Evolutionary conservation across 352 stramenopile species (phyloP).

Genomic region (Hyaloperonospora arabidopsidis): DNA sequence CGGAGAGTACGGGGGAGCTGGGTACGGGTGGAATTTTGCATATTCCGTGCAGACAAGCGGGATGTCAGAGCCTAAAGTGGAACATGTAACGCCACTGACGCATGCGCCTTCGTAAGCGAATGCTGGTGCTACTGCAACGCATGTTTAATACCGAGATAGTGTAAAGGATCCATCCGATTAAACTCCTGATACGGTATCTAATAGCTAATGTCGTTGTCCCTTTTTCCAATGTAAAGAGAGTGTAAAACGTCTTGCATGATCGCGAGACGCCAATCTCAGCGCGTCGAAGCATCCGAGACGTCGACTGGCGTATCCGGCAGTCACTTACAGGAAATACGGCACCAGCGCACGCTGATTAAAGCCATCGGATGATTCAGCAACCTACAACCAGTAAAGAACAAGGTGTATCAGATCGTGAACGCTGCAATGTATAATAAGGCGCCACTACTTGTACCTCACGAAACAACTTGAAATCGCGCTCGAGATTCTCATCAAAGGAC

Average conservation of each 20-base stretch:
- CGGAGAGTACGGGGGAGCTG: constrained; percentile 67
- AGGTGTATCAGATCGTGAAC: constrained; percentile 6
- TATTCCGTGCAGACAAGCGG: constrained; percentile 55
- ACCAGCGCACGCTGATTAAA: constrained; percentile 69
- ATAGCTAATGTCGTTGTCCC: constrained; percentile 35
- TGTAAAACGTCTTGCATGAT: constrained; percentile 20
- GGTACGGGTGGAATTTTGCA: constrained; percentile 67
- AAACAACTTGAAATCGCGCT: constrained; percentile 86
- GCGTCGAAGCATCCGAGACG: constrained; percentile 8
- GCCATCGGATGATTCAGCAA: constrained; percentile 76
- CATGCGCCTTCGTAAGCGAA: constrained; percentile 17
- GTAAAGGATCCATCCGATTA: constrained; percentile 29
- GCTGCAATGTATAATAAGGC: constrained; percentile 6
- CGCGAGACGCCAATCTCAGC: constrained; percentile 10
- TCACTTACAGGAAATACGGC: constrained; percentile 81
- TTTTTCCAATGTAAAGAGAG: constrained; percentile 34
- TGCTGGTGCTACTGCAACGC: constrained; percentile 1
- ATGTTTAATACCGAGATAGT: constrained; percentile 12
- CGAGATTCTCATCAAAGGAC: constrained; percentile 75
- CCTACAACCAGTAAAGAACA: constrained; percentile 28
- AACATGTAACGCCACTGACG: constrained; percentile 40
- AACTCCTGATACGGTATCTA: constrained; percentile 32
- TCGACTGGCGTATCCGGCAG: constrained; percentile 7
- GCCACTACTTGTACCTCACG: constrained; percentile 52
- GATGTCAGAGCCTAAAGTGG: constrained; percentile 45